phyloP scores from a whole-genome alignment of 495 filamentous ascomycete genomes.

The Haplographium delicatum region DNA sequence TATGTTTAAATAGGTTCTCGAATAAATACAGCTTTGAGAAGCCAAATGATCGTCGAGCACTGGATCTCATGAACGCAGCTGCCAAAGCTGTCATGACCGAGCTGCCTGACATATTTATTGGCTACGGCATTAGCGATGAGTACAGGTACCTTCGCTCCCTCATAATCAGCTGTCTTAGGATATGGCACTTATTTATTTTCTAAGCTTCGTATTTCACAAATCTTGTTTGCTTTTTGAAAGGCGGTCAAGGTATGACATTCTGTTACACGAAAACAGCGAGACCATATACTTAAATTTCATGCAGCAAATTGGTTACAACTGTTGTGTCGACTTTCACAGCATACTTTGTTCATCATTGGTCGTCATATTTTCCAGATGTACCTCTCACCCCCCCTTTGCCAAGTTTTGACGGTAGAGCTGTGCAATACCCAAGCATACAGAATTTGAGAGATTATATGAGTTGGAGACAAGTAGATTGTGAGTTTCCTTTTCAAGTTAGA shows the following conservation, averaged over 20 bases:
- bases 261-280: no score
- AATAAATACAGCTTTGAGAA: conserved; percentile 80
- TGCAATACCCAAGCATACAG: conserved; percentile 71
- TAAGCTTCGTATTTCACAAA: conserved; percentile 84
- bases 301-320: conserved; percentile 82
- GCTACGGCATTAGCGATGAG: conserved; percentile 92
- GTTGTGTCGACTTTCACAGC: conserved; percentile 91
- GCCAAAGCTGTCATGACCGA: conserved; percentile 79
- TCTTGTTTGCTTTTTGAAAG: conserved; percentile 78
- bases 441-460: conserved; percentile 92
- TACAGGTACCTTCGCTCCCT: conserved; percentile 56
- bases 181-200: background rate
- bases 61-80: conserved; percentile 92
- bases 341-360: conserved; percentile 81
- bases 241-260: conserved; percentile 59
- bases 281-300: no score
- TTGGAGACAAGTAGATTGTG: conserved; percentile 96
- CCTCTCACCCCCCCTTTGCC: conserved; percentile 72
- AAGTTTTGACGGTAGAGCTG: conserved; percentile 86
- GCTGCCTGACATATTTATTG: conserved; percentile 76
- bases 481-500: conserved; percentile 25
- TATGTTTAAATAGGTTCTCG: conserved; percentile 52
- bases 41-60: conserved; percentile 82
- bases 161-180: background rate
- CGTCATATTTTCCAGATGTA: conserved; percentile 61